Base-by-base conservation (phyloP, 345 rosid genomes). In the Populus alba region DNA sequence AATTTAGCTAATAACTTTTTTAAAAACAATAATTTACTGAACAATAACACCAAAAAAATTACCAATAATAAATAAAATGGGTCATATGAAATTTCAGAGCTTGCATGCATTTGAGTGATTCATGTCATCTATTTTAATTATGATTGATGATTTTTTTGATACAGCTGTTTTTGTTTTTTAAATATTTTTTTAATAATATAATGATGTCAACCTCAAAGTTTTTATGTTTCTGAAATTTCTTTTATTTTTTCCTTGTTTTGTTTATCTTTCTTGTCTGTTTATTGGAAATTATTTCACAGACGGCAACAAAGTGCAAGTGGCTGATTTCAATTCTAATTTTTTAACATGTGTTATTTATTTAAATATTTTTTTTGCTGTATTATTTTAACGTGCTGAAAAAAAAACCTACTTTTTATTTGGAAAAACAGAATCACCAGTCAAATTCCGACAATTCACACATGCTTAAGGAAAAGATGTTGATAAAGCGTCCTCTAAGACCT, bases 51-150 rank as follows among this genome's bases (percentile, higher is more conserved):
- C 0, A 10, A 41, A 0, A 41, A 41, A 41, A 0, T 9, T 0
- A 9, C 0, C 2, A 0, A 41, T 9, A 9, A 11, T 41, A 11
- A 9, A 41, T 41, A 41, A 41, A 41, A 0, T 10, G 3, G 0
- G 15, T 41, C 4, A 41, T 0, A 10, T 0, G 0, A 10, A 1
- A 0, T 41, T 3, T 10, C 1, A 2, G 2, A 0, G 0, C 0
- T 41, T 10, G 10, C 4, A 10, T 9, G 1, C 0, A 2, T 41
- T 9, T 41, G 1, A 10, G 0, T 2, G 43, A 39, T 0, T 39
- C 2, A 38, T 8, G 3, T 39, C 0, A 8, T 0, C 1, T 0
- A 39, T 41, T 41, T 41, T 0, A 0, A 41, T 2, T 41, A 10
- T 41, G 0, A 41, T 41, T 10, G 3, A 10, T 10, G 1, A 10